phyloP scores from a whole-genome alignment of 2,329 filamentous ascomycete genomes.

The Fusarium albidum region DNA sequence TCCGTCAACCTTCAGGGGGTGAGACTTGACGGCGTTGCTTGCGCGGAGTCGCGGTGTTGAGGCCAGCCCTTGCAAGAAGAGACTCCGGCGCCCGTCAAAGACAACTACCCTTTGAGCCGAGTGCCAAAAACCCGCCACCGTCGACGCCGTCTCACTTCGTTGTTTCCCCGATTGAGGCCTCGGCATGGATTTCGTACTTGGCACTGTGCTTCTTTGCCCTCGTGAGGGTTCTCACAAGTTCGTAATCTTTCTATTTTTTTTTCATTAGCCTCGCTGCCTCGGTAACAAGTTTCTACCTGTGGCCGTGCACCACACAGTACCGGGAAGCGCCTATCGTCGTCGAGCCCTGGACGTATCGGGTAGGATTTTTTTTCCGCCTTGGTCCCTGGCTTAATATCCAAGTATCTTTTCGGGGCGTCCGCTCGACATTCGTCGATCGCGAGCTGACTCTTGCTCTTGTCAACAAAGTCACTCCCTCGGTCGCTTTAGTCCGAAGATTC shows the following conservation, averaged over 20 bases:
- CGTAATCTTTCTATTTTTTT: conserved; percentile 24
- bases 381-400: conserved; percentile 29
- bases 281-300: conserved; percentile 13
- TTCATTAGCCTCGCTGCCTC: conserved; percentile 34
- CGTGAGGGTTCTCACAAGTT: conserved; percentile 1
- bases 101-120: conserved; percentile 39
- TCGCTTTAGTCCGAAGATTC: not conserved
- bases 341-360: conserved; percentile 30
- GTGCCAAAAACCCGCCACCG: conserved; percentile 37
- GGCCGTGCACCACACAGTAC: conserved; percentile 30
- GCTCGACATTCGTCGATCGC: conserved; percentile 13
- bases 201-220: conserved; percentile 1
- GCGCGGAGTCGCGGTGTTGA: conserved; percentile 1
- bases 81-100: conserved; percentile 14
- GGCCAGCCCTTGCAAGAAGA: conserved; percentile 5
- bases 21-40: not conserved
- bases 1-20: conserved; percentile 28
- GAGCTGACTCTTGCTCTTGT: conserved; percentile 4
- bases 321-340: conserved; percentile 21
- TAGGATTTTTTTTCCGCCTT: conserved; percentile 24
- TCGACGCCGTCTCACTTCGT: conserved; percentile 32
- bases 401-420: conserved; percentile 35
- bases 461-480: conserved; percentile 6
- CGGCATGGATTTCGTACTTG: conserved; percentile 5
- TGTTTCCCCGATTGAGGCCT: conserved; percentile 16